phyloP scores from a whole-genome alignment of 108 stramenopile genomes.

The Aurantiochytrium sp. region DNA sequence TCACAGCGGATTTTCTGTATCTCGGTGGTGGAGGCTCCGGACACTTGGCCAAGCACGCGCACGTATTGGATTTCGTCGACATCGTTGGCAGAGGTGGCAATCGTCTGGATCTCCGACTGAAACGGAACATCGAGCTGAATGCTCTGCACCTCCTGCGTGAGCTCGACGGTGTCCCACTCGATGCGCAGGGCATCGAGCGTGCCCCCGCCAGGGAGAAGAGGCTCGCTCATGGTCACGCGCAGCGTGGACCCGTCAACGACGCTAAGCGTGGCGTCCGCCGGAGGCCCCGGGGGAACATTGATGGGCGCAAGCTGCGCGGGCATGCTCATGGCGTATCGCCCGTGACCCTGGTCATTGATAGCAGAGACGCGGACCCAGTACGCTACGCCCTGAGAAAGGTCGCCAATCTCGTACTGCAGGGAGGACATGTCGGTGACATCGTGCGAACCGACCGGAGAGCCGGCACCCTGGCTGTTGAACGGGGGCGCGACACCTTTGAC shows the following conservation, averaged over 20 bases:
- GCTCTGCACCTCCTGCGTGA: slow-evolving; percentile 60
- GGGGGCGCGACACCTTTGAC: slow-evolving; percentile 45
- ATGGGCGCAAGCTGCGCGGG: slow-evolving; percentile 63
- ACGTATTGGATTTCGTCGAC: slow-evolving; percentile 66
- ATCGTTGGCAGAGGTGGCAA: slow-evolving; percentile 49
- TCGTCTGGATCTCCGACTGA: slow-evolving; percentile 47
- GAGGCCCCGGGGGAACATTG: slow-evolving; percentile 61
- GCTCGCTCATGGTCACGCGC: slow-evolving; percentile 54
- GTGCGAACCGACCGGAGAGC: slow-evolving; percentile 57
- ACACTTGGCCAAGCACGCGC: slow-evolving; percentile 36
- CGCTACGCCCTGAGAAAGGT: slow-evolving; percentile 63
- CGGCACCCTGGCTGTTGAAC: slow-evolving; percentile 40
- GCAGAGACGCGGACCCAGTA: slow-evolving; percentile 71
- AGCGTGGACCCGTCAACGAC: slow-evolving; percentile 59
- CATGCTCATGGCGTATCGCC: slow-evolving; percentile 52
- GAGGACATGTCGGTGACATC: slow-evolving; percentile 51
- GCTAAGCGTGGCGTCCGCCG: slow-evolving; percentile 51
- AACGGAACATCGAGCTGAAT: slow-evolving; percentile 50
- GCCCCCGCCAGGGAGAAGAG: slow-evolving; percentile 59
- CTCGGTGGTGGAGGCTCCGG: slow-evolving; percentile 40
- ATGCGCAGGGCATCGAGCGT: slow-evolving; percentile 61
- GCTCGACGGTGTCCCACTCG: slow-evolving; percentile 64
- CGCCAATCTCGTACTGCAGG: slow-evolving; percentile 38
- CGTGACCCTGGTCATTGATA: slow-evolving; percentile 61
- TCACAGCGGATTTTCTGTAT: slow-evolving; percentile 59